Base-by-base conservation (phyloP, 164 flowering plant species). In the Vitis amurensis region DNA sequence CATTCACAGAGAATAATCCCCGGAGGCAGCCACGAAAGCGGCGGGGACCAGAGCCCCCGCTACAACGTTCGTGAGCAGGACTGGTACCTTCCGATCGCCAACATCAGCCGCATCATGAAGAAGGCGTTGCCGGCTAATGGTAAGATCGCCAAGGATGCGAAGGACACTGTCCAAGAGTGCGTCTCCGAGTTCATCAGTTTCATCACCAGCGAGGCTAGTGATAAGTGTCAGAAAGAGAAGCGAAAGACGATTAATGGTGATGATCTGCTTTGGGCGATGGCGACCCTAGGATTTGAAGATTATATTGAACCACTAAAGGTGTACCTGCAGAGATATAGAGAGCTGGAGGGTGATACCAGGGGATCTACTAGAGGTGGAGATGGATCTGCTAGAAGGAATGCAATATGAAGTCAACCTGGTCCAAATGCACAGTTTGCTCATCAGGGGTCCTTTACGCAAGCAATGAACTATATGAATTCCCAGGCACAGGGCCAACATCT, bases 211-310 rank as follows among this genome's bases (percentile, higher is more conserved):
- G 83, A 83, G 81, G 94, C 94, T 30, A 90, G 94, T 63, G 92
- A 87, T 71, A 90, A 90, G 76, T 90, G 95, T 67, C 91, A 87
- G 82, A 83, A 76, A 66, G 92, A 90, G 81, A 88, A 90, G 80
- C 75, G 95, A 55, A 88, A 88, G 89, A 90, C 92, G 2, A 84
- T 88, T 13, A 88, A 87, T 81, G 95, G 95, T 0, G 92, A 88
- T 71, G 95, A 88, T 84, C 78, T 90, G 77, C 69, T 90, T 17
- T 88, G 91, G 92, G 92, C 92, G 13, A 88, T 90, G 95, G 83
- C 88, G 2, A 88, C 95, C 1, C 59, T 88, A 58, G 95, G 92
- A 37, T 90, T 90, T 76, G 91, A 90, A 61, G 89, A 88, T 17
- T 90, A 88, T 57, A 83, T 90, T 37, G 95, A 90, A 27, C 90